Evolutionary conservation across 805 yeast genomes (phyloP), one percentile per base, ranked within the genome.

Genomic region (Kazachstania africana): DNA sequence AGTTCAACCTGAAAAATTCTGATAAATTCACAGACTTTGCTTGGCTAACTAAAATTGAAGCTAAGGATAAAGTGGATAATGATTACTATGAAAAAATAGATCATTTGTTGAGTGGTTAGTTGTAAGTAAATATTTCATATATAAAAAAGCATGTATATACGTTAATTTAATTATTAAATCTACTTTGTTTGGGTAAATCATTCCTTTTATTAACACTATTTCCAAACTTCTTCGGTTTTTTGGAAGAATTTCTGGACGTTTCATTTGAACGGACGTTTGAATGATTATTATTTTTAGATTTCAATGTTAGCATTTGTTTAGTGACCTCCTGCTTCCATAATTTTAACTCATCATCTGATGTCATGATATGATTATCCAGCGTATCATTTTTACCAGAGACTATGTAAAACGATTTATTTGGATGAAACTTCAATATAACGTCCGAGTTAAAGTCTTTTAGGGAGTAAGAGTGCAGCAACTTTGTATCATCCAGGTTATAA

Each of bases 21-120:
- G 45, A 55, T n/a, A 45, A 56, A 8, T 46, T 53, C 23, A 42
- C 58, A 29, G 76, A 78, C 33, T 82, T 60, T 59, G 75, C 76
- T 45, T 88, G 98, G 98, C 65, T 85, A 44, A 70, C 83, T 19
- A 81, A 75, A 50, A 83, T 79, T 29, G 98, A 88, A 59, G 63
- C 84, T 33, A 55, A 62, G 39, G 62, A 66, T 14, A 56, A 61
- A 34, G 74, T 81, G 34, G 61, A 62, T 26, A 42, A 51, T 16
- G 64, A 61, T 23, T 84, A 83, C 54, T 85, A 56, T 50, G 48
- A 62, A 14, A 66, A 72, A 36, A 65, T 79, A 28, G 63, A 52
- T 26, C 59, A 49, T 38, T 40, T 65, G 35, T 47, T 63, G 32
- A 50, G 64, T 15, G 28, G 36, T 24, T 26, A 16, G 10, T 14